A percentile compares a stretch with the other conserved stretches of the same genome.
Conservation (phyloP, 148 eudicot genomes). For the Silene latifolia region DNA sequence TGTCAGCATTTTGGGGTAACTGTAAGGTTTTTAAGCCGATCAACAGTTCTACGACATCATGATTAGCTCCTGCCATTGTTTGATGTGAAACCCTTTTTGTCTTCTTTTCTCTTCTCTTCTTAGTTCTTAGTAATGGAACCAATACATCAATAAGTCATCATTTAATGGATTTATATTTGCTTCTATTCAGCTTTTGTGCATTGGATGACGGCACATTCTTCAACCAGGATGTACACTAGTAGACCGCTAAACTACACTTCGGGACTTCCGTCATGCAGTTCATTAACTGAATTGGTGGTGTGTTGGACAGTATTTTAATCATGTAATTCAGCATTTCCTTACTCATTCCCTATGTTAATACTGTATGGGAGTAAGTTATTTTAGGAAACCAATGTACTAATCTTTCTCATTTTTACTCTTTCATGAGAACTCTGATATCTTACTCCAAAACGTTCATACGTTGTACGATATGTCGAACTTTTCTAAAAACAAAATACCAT, state of each 20-base stretch:
- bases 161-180: neutral
- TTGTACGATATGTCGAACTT: too few relatives aligned
- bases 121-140: neutral
- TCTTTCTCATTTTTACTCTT: neutral
- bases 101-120: neutral
- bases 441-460: neutral
- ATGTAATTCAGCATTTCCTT: neutral
- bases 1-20: neutral
- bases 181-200: neutral
- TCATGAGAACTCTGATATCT: neutral
- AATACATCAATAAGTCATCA: neutral
- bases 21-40: neutral
- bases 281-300: neutral
- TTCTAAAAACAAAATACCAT: too few relatives aligned
- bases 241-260: neutral
- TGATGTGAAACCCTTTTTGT: neutral
- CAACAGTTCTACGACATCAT: neutral
- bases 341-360: neutral
- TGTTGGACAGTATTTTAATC: neutral
- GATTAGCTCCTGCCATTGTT: neutral
- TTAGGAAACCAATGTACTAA: neutral
- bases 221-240: neutral
- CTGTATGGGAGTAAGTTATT: neutral
- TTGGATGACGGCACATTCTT: neutral
- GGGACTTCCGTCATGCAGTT: neutral